Base-by-base conservation (phyloP, 371 early-diverging fungal genomes). In the Zychaea mexicana region DNA sequence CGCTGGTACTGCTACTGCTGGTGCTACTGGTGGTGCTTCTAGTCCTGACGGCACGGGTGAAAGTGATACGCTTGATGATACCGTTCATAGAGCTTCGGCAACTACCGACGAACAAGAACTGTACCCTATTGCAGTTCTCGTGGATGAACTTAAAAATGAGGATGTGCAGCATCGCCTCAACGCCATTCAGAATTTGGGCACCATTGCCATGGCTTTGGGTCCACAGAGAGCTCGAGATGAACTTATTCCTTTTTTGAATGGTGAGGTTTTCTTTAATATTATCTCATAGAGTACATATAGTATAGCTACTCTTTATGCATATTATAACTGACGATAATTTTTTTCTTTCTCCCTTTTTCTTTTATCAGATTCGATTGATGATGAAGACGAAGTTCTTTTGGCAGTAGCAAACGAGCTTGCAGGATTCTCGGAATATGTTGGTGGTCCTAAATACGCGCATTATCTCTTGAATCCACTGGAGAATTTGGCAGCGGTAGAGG, bases 121-220 rank as follows among this genome's bases (percentile, higher is more conserved):
- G 26, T 95, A 94, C 74, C 96, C 98, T 59, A 94, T 97, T 61
- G 96, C 98, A 39, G 92, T 97, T 6, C 78, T 96, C 54, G 92
- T 96, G 57, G 99, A 98, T 83, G 99, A 98, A 75, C 88, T 98
- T 60, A 97, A 98, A 80, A 96, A 96, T 74, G 99, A 98, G 69
- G 98, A 96, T 75, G 90, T 96, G 39, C 84, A 92, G 33, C 85
- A 95, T 77, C 90, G 99, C 38, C 83, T 98, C 39, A 95, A 95
- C 68, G 97, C 98, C 60, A 95, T 98, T 78, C 83, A 90, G 68
- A 90, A 96, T 52, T 85, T 98, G 59, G 84, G 91, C 46, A 96
- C 97, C 61, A 97, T 98, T 68, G 98, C 98, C 19, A 86, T 95
- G 63, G 99, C 98, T 24, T 84, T 98, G 46, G 99, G 99, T 17